A percentile compares a stretch with the other conserved stretches of the same genome.
Evolutionary conservation across 768 basidiomycete genomes (phyloP).

Genomic region (Scleroderma citrinum): DNA sequence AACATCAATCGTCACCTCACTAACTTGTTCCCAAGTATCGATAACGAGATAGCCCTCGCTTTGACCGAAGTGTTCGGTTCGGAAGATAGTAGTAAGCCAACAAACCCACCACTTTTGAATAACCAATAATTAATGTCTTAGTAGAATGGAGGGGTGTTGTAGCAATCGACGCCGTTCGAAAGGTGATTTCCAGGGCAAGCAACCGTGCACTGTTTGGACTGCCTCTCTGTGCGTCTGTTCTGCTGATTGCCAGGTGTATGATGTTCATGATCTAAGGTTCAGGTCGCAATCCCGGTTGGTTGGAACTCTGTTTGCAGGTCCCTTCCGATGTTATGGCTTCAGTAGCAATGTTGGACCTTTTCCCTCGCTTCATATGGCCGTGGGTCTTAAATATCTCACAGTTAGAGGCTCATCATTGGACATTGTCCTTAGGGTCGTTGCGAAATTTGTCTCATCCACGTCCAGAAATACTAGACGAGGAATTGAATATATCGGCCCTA

Average conservation of each 20-base stretch:
- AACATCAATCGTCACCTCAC: slow-evolving; percentile 35
- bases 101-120: no score
- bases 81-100: slow-evolving; percentile 7
- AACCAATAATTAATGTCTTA: neutral
- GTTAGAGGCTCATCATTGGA: neutral
- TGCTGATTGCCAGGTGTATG: neutral
- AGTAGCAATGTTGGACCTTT: slow-evolving; percentile 15
- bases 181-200: slow-evolving; percentile 35
- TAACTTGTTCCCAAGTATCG: slow-evolving; percentile 33
- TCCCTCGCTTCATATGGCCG: slow-evolving; percentile 31
- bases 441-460: slow-evolving; percentile 7
- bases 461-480: slow-evolving; percentile 1
- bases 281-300: slow-evolving; percentile 35
- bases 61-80: slow-evolving; percentile 34
- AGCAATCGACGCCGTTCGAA: slow-evolving; percentile 17
- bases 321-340: slow-evolving; percentile 21
- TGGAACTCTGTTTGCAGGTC: slow-evolving; percentile 22
- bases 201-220: slow-evolving; percentile 45
- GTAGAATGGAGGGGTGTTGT: slow-evolving; percentile 37
- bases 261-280: neutral
- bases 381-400: slow-evolving; percentile 8
- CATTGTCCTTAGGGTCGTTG: slow-evolving; percentile 11
- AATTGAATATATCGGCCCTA: slow-evolving; percentile 16
- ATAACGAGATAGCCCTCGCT: slow-evolving; percentile 38
- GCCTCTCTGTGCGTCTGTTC: slow-evolving; percentile 35